Base-by-base conservation (phyloP, 2,329 filamentous ascomycete species). In the Penicillium sp. region DNA sequence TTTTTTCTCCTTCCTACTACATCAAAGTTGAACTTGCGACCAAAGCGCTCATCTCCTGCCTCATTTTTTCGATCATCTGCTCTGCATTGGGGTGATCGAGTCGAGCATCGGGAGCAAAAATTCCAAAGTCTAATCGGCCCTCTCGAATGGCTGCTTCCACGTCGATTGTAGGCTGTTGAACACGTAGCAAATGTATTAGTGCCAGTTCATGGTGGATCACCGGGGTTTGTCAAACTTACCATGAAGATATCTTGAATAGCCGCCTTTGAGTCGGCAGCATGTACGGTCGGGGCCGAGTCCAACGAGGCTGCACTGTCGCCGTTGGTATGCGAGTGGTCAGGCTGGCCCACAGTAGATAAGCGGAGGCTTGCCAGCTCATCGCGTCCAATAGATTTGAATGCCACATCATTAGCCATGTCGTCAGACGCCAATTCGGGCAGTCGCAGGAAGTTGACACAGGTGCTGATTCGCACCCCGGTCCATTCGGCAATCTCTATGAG, bases 371-470 rank as follows among this genome's bases (percentile, higher is more conserved):
- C 47, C 27, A 53, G 18, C 31, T 52, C 50, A 18, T 49, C 47
- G 38, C 42, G 46, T 36, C 40, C 28, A 27, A 59, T 37, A 13
- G 50, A 24, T 9, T 46, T 42, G 34, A 59, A 44, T 4, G 6
- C 23, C 24, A 51, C 43, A 23, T 42, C 39, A 11, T 23, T 37
- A 13, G 28, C 31, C n/a, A n/a, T n/a, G n/a, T 46, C 44, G 4
- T 51, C 49, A 47, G 38, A 3, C 31, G 58, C 55, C 1, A 56
- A 51, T 32, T 69, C 70, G 1, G 77, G 77, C 4, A 82, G 65
- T 42, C 75, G 81, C 14, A 95, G 67, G 54, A 95, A 93, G 64
- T 96, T 96, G 58, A 95, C 81, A 69, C 87, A 91, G 0, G 78
- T 82, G 56, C 86, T 78, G 1, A 95, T 66, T 44, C 67, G 73